Percentiles rank a stretch among this genome's conserved stretches.
Evolutionary conservation across 345 rosid species (phyloP).

Genomic region (Citrus mangshanensis): DNA sequence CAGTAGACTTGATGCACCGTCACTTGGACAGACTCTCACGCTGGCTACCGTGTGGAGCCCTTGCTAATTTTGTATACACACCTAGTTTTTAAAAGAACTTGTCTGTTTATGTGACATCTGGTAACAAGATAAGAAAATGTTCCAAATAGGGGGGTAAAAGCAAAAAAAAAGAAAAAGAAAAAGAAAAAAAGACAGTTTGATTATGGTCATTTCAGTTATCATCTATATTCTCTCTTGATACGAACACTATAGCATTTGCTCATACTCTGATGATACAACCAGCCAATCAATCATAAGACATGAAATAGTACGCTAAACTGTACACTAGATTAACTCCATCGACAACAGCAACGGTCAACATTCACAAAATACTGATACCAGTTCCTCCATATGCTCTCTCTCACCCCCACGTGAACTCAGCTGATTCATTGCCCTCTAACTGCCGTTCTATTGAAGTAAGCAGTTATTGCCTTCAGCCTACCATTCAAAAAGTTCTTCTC

Average conservation of each 20-base stretch:
- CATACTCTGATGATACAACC: neutral
- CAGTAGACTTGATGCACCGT: neutral
- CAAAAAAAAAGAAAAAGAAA: rapidly evolving
- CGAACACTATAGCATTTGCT: neutral
- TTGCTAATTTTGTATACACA: neutral
- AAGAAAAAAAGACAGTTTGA: neutral
- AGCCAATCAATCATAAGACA: neutral
- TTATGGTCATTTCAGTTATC: neutral
- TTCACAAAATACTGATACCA: neutral
- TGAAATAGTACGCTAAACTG: neutral
- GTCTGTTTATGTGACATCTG: neutral
- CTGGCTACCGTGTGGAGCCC: neutral
- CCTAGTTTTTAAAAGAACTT: neutral
- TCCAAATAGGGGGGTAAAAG: too few relatives aligned
- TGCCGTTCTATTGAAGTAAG: constrained; percentile 45
- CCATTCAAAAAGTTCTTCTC: constrained; percentile 88
- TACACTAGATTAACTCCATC: neutral
- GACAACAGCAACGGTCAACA: neutral
- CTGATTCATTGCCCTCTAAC: constrained; percentile 8
- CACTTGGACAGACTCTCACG: neutral
- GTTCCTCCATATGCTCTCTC: neutral
- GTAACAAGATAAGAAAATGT: neutral
- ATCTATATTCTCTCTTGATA: neutral
- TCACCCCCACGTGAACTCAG: neutral
- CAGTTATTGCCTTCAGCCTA: constrained; percentile 85